Percentiles rank a stretch among this genome's conserved stretches.
Evolutionary conservation across 208 protist genomes (phyloP).

Genomic region (Trypanosoma boissoni): DNA sequence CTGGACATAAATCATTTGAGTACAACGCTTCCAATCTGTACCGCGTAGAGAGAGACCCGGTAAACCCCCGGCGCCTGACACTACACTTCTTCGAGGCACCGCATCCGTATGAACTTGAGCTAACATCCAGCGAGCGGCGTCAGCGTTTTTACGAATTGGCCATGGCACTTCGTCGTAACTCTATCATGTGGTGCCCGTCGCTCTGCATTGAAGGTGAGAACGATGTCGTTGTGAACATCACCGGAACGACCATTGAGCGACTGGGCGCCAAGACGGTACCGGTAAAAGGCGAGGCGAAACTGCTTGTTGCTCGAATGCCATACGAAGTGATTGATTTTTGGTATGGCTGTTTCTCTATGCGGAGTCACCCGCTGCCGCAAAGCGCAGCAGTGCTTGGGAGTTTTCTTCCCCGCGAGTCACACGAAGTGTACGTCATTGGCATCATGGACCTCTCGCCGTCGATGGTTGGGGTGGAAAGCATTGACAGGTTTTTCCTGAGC

Average conservation of each 20-base stretch:
- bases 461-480: conserved; percentile 42
- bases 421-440: conserved; percentile 75
- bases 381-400: conserved; percentile 51
- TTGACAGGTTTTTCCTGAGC: conserved; percentile 50
- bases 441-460: conserved; percentile 48
- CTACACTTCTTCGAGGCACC: conserved; percentile 72
- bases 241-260: conserved; percentile 67
- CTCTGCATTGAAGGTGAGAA: conserved; percentile 56
- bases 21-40: conserved; percentile 47
- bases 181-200: conserved; percentile 74
- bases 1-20: conserved; percentile 50
- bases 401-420: conserved; percentile 61
- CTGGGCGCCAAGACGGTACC: conserved; percentile 23
- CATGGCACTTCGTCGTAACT: conserved; percentile 52
- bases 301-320: conserved; percentile 67
- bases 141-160: conserved; percentile 75
- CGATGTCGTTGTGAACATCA: conserved; percentile 54
- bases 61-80: conserved; percentile 39
- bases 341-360: conserved; percentile 76
- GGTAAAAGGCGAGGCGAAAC: conserved; percentile 45
- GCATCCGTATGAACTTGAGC: conserved; percentile 72
- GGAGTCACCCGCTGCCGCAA: conserved; percentile 35
- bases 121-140: conserved; percentile 42
- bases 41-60: conserved; percentile 55
- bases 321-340: conserved; percentile 83